Conservation (phyloP, 2,329 filamentous ascomycete species). For the Calonectria henricotiae region DNA sequence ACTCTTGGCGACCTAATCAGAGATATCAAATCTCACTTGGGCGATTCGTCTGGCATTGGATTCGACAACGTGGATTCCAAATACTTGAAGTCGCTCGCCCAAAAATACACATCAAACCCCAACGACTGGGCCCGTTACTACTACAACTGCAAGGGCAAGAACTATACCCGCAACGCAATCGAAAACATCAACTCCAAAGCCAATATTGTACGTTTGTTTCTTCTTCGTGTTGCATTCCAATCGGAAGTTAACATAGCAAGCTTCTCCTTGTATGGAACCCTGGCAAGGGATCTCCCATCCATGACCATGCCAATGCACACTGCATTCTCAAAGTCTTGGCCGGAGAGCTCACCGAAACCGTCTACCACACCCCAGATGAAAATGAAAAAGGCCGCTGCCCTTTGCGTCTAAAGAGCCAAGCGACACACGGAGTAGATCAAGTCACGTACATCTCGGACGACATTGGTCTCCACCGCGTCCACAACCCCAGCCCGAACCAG, state of each 20-base stretch:
- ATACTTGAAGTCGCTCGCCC: conserved; percentile 27
- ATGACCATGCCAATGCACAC: conserved; percentile 34
- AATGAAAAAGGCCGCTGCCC: neutral
- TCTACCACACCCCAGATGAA: conserved; percentile 18
- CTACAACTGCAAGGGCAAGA: conserved; percentile 34
- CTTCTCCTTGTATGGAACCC: conserved; percentile 31
- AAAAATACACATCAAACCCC: conserved; percentile 30
- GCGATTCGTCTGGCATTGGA: conserved; percentile 25
- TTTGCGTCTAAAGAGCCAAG: conserved; percentile 27
- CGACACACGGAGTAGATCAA: conserved; percentile 23
- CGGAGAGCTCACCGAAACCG: conserved; percentile 29
- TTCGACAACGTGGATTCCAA: conserved; percentile 23
- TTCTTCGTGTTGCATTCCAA: too few relatives aligned
- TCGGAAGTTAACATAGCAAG: neutral
- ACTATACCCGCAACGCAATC: conserved; percentile 34
- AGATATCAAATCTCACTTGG: conserved; percentile 30
- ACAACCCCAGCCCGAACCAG: conserved; percentile 32
- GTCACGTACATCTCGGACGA: conserved; percentile 32
- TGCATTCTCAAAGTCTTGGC: conserved; percentile 33
- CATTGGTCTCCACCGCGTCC: conserved; percentile 32
- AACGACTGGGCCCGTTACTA: conserved; percentile 34
- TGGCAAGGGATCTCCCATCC: conserved; percentile 35
- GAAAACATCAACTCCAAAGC: conserved; percentile 35
- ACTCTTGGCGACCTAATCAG: conserved; percentile 15
- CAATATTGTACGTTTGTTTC: conserved; percentile 20